phyloP scores from a whole-genome alignment of 2,329 filamentous ascomycete genomes.

The Fusarium coicis region DNA sequence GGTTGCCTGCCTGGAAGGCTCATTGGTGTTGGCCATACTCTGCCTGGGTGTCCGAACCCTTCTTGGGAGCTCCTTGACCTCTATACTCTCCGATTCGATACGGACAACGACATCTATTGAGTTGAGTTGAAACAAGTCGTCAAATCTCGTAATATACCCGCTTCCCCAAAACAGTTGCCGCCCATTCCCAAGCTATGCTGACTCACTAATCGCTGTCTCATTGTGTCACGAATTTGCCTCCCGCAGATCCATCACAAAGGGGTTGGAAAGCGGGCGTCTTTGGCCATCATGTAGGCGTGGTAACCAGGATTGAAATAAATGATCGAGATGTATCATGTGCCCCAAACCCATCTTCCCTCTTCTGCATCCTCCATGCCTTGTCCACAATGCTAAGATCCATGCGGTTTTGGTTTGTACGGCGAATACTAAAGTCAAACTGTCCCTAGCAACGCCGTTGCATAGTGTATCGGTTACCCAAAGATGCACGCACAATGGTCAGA shows the following conservation, averaged over 20 bases:
- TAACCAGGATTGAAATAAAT: constrained; percentile 30
- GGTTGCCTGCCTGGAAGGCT: constrained; percentile 37
- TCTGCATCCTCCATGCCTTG: constrained; percentile 9
- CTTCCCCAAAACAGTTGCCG: constrained; percentile 24
- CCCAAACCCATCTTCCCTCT: constrained; percentile 16
- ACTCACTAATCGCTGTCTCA: constrained; percentile 23
- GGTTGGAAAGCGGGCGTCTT: constrained; percentile 22
- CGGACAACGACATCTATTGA: constrained; percentile 27
- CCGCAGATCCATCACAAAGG: constrained; percentile 23
- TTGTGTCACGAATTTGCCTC: constrained; percentile 34
- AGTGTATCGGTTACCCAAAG: constrained; percentile 42
- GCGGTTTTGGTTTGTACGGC: constrained; percentile 22
- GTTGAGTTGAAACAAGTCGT: constrained; percentile 34
- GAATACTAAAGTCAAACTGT: constrained; percentile 15
- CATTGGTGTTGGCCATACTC: constrained; percentile 17
- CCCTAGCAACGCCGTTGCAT: constrained; percentile 30
- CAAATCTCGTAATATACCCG: constrained; percentile 39
- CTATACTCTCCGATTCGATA: constrained; percentile 26
- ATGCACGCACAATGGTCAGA: constrained; percentile 36
- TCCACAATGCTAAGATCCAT: constrained; percentile 29
- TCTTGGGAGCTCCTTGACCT: constrained; percentile 21
- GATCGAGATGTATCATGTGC: constrained; percentile 15
- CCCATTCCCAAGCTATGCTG: constrained; percentile 28
- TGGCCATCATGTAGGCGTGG: constrained; percentile 32
- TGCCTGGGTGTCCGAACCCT: constrained; percentile 21